These are phyloP conservation scores for Verticillium zaregamsianum DNA, from an alignment of 2,329 filamentous ascomycete species.

Conservation along the genomic window DNA sequence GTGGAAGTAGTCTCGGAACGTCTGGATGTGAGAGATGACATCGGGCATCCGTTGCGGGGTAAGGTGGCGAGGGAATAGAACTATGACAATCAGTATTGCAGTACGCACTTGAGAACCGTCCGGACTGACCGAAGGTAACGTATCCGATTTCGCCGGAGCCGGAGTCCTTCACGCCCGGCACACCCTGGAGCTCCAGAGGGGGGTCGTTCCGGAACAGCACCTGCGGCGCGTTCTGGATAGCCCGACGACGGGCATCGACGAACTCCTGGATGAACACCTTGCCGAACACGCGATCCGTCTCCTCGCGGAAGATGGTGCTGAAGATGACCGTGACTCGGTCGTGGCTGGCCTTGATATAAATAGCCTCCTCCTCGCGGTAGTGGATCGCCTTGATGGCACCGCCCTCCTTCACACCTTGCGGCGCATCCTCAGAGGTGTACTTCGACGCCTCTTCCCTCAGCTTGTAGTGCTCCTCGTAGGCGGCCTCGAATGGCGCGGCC, in stretches of 20 bases:
- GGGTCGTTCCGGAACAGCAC: constrained; percentile 95
- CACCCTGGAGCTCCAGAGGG: constrained; percentile 82
- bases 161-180: constrained; percentile 74
- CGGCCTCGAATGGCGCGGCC: constrained; percentile 96
- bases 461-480: constrained; percentile 87
- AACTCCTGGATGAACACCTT: constrained; percentile 99
- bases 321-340: constrained; percentile 99
- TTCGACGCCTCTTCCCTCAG: constrained; percentile 85
- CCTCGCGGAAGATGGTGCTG: constrained; percentile 95
- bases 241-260: constrained; percentile 88
- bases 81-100: constrained; percentile 38
- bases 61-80: constrained; percentile 92
- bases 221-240: constrained; percentile 97
- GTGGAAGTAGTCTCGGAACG: constrained; percentile 99
- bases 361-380: constrained; percentile 97
- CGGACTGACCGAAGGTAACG: constrained; percentile 82
- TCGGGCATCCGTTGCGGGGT: constrained; percentile 86
- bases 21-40: constrained; percentile 98
- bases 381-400: constrained; percentile 94
- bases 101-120: neutral
- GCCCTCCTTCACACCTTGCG: constrained; percentile 83
- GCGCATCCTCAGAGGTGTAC: constrained; percentile 90
- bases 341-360: constrained; percentile 96
- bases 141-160: constrained; percentile 89
- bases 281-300: constrained; percentile 95